Evolutionary conservation across 768 basidiomycete species (phyloP).

Genomic region (Lentinus tigrinus): DNA sequence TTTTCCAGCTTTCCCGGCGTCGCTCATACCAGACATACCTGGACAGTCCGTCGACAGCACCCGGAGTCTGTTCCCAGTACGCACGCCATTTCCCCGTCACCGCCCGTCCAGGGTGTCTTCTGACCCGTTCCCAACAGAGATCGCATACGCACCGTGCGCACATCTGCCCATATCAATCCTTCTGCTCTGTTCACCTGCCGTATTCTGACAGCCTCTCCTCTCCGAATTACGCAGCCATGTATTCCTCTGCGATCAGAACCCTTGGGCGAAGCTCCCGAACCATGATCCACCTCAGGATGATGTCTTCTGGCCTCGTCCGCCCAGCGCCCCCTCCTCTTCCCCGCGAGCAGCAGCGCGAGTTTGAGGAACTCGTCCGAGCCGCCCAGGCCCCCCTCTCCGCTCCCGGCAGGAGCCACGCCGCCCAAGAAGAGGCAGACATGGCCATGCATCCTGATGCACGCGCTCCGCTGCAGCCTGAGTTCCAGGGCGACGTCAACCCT

Average conservation of each 20-base stretch:
- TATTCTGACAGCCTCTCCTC: background rate
- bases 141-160: background rate
- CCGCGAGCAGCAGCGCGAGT: slow-evolving; percentile 74
- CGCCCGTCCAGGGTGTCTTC: too few relatives aligned
- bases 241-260: background rate
- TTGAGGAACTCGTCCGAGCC: slow-evolving; percentile 76
- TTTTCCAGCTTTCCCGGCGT: too few relatives aligned
- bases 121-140: too few relatives aligned
- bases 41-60: too few relatives aligned
- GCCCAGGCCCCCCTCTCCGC: slow-evolving; percentile 46
- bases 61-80: too few relatives aligned
- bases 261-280: background rate
- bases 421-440: slow-evolving; percentile 37
- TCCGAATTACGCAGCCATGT: background rate
- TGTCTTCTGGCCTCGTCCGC: slow-evolving; percentile 42
- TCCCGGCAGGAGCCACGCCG: slow-evolving; percentile 15
- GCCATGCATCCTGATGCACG: slow-evolving; percentile 72
- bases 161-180: background rate
- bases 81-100: too few relatives aligned
- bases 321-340: slow-evolving; percentile 80
- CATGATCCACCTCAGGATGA: background rate
- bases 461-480: slow-evolving; percentile 57
- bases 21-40: too few relatives aligned
- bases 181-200: too few relatives aligned
- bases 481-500: slow-evolving; percentile 81